Evolutionary conservation across 225 moss, liverwort and hornwort genomes (phyloP).

Genomic region (Bryoerythrophyllum caledonicum): DNA sequence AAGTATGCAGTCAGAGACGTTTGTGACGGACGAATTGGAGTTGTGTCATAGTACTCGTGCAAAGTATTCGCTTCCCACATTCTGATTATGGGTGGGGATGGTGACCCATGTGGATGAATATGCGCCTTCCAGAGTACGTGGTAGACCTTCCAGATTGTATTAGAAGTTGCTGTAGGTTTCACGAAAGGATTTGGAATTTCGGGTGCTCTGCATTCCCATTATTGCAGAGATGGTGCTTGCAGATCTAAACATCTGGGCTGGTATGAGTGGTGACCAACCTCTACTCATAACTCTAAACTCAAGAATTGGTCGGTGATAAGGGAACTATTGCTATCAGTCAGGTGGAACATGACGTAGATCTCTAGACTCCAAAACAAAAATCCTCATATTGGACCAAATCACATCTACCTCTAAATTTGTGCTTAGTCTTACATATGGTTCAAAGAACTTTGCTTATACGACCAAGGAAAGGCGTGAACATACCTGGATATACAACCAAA

Average conservation of each 20-base stretch:
- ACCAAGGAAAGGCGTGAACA: not conserved
- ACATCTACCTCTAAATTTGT: not conserved
- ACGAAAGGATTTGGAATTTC: not conserved
- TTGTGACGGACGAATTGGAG: no score
- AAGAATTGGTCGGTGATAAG: no score
- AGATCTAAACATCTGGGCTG: not conserved
- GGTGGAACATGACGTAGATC: no score
- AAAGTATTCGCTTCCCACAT: conserved; percentile 1
- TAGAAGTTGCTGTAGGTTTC: no score
- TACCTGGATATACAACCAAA: conserved; percentile 95
- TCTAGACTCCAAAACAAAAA: no score
- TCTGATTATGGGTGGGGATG: not conserved
- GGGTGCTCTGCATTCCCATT: conserved; percentile 12
- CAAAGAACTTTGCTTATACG: not conserved
- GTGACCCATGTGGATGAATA: not conserved
- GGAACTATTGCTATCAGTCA: no score
- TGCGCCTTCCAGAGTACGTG: not conserved
- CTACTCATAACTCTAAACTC: not conserved
- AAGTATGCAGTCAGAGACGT: conserved; percentile 51
- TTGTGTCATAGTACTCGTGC: not conserved
- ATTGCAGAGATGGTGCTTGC: not conserved
- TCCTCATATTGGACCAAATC: not conserved
- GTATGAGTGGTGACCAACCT: not conserved
- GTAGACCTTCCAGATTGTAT: not conserved
- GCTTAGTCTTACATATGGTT: not conserved